phyloP scores from a whole-genome alignment of 352 stramenopile genomes.

The Pythium insidiosum region DNA sequence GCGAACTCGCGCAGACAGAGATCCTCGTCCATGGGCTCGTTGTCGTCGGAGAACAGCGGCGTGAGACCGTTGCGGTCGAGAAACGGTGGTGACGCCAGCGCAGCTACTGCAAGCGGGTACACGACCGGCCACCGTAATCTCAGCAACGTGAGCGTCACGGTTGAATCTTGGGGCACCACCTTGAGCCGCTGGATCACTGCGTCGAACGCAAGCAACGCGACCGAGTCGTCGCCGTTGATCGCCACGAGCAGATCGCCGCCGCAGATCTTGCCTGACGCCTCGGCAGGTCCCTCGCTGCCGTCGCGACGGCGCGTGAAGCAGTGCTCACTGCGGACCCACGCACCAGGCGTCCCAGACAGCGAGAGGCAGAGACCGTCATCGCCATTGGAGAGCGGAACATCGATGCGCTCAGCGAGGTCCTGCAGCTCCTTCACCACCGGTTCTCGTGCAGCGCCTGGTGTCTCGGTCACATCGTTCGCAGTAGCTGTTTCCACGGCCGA shows the following conservation, averaged over 20 bases:
- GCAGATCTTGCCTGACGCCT: constrained; percentile 41
- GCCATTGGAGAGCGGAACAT: constrained; percentile 46
- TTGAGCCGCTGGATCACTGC: constrained; percentile 62
- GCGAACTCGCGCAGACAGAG: constrained; percentile 70
- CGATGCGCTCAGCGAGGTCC: constrained; percentile 34
- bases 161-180: constrained; percentile 26
- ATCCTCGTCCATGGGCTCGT: constrained; percentile 46
- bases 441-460: neutral
- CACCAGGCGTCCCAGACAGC: constrained; percentile 56
- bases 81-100: constrained; percentile 38
- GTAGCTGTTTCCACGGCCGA: no score
- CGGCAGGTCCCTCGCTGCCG: constrained; percentile 47
- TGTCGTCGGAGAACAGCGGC: no score
- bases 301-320: constrained; percentile 51
- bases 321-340: constrained; percentile 75
- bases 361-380: constrained; percentile 72
- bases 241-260: constrained; percentile 65
- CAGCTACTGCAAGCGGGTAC: constrained; percentile 40
- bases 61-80: constrained; percentile 37
- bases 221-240: constrained; percentile 42
- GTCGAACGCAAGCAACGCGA: constrained; percentile 64
- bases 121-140: constrained; percentile 48
- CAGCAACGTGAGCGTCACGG: constrained; percentile 47
- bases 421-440: constrained; percentile 2
- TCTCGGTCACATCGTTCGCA: no score